Percentiles rank a stretch among this genome's conserved stretches.
phyloP scores from a whole-genome alignment of 1,284 basidiomycete genomes.

The Salmacisia buchloeana region DNA sequence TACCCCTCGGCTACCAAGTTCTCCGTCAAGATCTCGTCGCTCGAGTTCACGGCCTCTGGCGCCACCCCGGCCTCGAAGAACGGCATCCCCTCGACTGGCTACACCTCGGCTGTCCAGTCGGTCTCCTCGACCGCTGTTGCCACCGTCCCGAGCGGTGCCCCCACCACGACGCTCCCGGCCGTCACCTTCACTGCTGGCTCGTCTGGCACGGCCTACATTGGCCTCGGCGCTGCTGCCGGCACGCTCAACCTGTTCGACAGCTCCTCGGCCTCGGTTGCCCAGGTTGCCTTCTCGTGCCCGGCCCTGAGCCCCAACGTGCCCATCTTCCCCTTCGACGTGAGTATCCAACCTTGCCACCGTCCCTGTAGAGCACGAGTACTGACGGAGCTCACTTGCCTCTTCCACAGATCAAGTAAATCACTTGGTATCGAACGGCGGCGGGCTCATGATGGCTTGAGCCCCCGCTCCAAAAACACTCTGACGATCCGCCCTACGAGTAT shows the following conservation, averaged over 20 bases:
- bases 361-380: too few relatives aligned
- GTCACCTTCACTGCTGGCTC: slow-evolving; percentile 8
- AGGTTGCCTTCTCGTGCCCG: slow-evolving; percentile 5
- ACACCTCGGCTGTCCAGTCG: background rate
- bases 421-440: too few relatives aligned
- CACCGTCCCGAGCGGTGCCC: slow-evolving; percentile 7
- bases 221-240: background rate
- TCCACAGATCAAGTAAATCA: too few relatives aligned
- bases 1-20: background rate
- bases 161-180: slow-evolving; percentile 6
- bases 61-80: slow-evolving; percentile 1
- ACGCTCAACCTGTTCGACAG: slow-evolving; percentile 1
- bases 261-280: background rate
- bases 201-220: background rate
- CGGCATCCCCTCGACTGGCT: slow-evolving; percentile 4
- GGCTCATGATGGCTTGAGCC: too few relatives aligned
- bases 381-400: too few relatives aligned
- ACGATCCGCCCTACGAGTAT: too few relatives aligned
- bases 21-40: slow-evolving; percentile 3
- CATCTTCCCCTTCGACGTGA: slow-evolving; percentile 8
- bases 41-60: background rate
- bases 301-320: slow-evolving; percentile 2
- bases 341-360: too few relatives aligned
- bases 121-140: background rate
- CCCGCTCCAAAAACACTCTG: too few relatives aligned